A percentile compares a stretch with the other conserved stretches of the same genome.
Conservation (phyloP, 441 rosid genomes). For the Populus hybrid region DNA sequence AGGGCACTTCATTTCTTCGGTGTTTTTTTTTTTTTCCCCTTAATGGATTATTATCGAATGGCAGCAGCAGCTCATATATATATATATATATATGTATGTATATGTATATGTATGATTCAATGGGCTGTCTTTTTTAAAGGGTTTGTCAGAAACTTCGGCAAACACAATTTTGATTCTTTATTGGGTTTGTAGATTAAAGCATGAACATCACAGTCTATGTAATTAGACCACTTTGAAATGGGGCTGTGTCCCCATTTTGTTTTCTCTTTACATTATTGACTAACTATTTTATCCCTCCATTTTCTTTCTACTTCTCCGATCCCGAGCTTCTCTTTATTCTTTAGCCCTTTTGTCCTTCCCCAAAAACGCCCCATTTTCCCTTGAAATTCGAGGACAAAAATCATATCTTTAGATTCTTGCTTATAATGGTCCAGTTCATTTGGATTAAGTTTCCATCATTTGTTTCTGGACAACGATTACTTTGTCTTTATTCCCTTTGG, state of each 20-base stretch:
- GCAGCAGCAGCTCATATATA: not conserved
- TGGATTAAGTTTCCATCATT: not conserved
- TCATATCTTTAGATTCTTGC: slow-evolving; percentile 5
- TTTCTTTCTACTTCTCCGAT: slow-evolving; percentile 45
- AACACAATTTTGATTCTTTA: slow-evolving; percentile 20
- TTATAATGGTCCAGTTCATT: not conserved
- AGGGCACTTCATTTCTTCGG: not conserved
- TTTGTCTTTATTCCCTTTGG: slow-evolving; percentile 1
- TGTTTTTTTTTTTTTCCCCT: not conserved
- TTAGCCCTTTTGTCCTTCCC: slow-evolving; percentile 44
- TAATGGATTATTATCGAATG: not conserved
- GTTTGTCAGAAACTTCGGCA: slow-evolving; percentile 44
- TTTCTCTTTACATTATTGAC: slow-evolving; percentile 33
- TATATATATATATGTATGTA: no score
- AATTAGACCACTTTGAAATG: slow-evolving; percentile 27
- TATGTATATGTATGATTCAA: not conserved
- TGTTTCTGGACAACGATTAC: not conserved
- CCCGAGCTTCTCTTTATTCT: slow-evolving; percentile 40
- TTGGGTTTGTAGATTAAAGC: slow-evolving; percentile 31
- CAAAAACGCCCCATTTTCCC: slow-evolving; percentile 19
- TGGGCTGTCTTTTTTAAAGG: not conserved
- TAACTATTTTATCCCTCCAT: slow-evolving; percentile 6
- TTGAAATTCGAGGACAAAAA: not conserved
- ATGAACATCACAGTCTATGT: not conserved
- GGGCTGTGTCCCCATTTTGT: slow-evolving; percentile 18